Percentiles rank a stretch among this genome's conserved stretches.
Evolutionary conservation across 2,329 filamentous ascomycete genomes (phyloP).

Genomic region (Calonectria henricotiae): DNA sequence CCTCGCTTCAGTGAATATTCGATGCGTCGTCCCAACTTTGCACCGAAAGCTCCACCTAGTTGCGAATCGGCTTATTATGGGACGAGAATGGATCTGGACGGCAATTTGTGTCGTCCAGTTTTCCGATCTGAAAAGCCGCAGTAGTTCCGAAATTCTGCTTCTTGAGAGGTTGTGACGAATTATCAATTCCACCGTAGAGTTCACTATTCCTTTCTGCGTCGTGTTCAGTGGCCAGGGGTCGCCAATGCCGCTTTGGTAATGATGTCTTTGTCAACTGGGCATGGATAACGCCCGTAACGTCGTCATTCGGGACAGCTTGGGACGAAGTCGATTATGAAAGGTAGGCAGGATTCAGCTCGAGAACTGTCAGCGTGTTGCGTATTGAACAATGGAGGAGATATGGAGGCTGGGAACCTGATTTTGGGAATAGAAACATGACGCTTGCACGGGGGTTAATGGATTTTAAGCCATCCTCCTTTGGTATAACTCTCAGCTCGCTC

Average conservation of each 20-base stretch:
- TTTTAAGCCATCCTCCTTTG: background rate
- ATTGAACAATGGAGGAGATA: background rate
- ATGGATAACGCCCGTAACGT: background rate
- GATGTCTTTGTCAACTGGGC: background rate
- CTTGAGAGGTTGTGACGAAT: background rate
- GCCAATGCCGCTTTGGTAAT: background rate
- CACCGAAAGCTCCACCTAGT: background rate
- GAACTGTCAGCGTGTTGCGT: too few species aligned
- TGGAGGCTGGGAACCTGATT: background rate
- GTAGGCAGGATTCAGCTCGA: background rate
- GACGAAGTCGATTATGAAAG: background rate
- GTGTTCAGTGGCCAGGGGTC: background rate
- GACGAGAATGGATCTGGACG: background rate
- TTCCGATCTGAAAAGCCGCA: background rate
- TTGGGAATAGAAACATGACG: too few species aligned
- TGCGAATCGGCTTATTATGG: background rate
- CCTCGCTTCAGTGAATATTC: background rate
- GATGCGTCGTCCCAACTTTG: conserved; percentile 14
- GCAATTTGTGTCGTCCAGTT: background rate
- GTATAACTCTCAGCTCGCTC: background rate
- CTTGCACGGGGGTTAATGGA: background rate
- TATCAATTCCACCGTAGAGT: background rate
- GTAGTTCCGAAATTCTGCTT: background rate
- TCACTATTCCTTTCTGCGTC: background rate
- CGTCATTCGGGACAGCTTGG: background rate